Base-by-base conservation (phyloP, 495 filamentous ascomycete genomes). In the Tuber umbilicatum region DNA sequence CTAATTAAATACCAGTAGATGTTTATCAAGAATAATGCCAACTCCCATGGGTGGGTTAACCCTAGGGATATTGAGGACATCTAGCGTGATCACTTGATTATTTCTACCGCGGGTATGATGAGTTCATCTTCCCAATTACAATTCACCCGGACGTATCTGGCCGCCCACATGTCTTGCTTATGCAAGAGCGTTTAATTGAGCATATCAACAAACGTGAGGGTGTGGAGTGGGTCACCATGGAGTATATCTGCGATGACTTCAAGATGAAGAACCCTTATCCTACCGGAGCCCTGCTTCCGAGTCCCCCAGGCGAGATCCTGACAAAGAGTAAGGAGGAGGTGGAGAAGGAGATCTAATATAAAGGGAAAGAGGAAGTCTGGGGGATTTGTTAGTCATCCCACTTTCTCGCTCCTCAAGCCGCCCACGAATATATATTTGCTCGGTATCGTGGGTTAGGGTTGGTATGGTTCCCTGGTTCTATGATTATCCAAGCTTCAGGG, bases 211-310 rank as follows among this genome's bases (percentile, higher is more conserved):
- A 87, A 70, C 90, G 92, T 73, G 90, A 91, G 77, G 90, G 91
- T 5, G 89, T 92, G 1, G 89, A 92, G 79, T 93, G 90, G 90
- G 87, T 91, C 78, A 91, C 89, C 9, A 89, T 93, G 81, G 90
- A 88, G 73, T 86, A 90, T 79, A 91, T 92, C 84, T 87, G 86
- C 21, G 89, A 90, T 79, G 88, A 91, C 67, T 91, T 91, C 81
- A 90, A 90, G 85, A 87, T 84, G 73, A 92, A 89, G 82, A 92
- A 91, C 73, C 84, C 86, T 55, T 89, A 91, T 6, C 87, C 89
- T 5, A 85, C 83, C 69, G 91, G 90, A 1, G 91, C 91, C 5
- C 82, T 89, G 81, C 88, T 93, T 87, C 91, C 92, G 7, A 90
- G 89, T 43, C 82, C 86, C 35, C 76, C 82, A 27, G 89, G 88